These are phyloP conservation scores for Porcisia deanei DNA, from an alignment of 208 protist species.

Conservation along the genomic window DNA sequence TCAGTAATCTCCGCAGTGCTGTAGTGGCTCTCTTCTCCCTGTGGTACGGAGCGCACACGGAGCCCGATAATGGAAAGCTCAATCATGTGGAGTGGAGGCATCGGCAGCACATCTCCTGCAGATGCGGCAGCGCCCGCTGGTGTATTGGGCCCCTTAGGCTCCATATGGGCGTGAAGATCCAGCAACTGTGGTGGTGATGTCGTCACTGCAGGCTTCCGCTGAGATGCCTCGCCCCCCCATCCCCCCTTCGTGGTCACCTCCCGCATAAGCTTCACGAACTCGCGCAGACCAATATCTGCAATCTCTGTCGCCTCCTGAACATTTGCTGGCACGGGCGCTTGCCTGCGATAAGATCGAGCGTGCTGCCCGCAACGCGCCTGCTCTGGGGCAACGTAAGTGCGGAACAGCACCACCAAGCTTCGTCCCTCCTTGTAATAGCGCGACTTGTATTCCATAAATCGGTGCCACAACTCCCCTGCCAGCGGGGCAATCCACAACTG, in stretches of 20 bases:
- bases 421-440: slow-evolving; percentile 35
- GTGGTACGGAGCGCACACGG: neutral
- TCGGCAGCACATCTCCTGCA: neutral
- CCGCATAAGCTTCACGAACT: slow-evolving; percentile 18
- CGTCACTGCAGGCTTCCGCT: neutral
- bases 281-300: slow-evolving; percentile 13
- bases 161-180: too few species aligned
- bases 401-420: slow-evolving; percentile 54
- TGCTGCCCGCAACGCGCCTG: slow-evolving; percentile 22
- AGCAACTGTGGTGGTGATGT: neutral
- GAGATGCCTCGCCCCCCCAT: neutral
- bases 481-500: slow-evolving; percentile 71
- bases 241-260: slow-evolving; percentile 1
- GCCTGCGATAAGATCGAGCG: slow-evolving; percentile 34
- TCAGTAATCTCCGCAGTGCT: neutral
- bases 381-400: slow-evolving; percentile 24
- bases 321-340: slow-evolving; percentile 10
- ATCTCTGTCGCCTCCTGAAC: slow-evolving; percentile 6
- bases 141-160: neutral
- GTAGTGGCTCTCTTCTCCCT: neutral
- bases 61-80: slow-evolving; percentile 28
- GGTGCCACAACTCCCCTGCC: slow-evolving; percentile 54
- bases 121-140: neutral
- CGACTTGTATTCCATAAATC: slow-evolving; percentile 54
- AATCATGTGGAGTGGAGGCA: slow-evolving; percentile 29